Percentiles rank a stretch among this genome's conserved stretches.
Conservation (phyloP, 176 grass and related monocot species). For the Oryza australiensis region DNA sequence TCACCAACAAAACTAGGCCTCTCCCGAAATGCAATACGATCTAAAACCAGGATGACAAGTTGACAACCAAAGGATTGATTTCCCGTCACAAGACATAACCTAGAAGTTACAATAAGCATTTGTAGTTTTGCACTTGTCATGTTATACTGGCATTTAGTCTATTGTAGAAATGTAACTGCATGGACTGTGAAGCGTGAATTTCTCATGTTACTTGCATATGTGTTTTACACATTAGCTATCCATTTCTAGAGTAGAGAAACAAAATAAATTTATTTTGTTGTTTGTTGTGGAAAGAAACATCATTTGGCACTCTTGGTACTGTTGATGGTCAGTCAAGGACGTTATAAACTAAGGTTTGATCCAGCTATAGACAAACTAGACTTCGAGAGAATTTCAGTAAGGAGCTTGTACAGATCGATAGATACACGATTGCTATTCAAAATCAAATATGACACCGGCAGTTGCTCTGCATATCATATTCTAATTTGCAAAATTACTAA, state of each 20-base stretch:
- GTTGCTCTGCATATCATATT: background rate
- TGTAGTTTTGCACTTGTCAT: conserved; percentile 18
- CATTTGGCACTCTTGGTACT: background rate
- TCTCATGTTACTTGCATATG: background rate
- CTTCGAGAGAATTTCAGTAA: background rate
- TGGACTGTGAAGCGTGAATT: background rate
- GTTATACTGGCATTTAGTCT: conserved; percentile 10
- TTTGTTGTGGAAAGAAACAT: background rate
- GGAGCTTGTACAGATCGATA: background rate
- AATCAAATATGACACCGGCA: background rate
- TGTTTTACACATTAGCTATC: background rate
- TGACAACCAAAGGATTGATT: background rate
- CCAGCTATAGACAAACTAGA: background rate
- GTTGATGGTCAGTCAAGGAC: background rate
- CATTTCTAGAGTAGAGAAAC: background rate
- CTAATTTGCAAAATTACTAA: background rate
- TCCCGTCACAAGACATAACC: background rate
- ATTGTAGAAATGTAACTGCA: conserved; percentile 34
- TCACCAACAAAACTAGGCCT: background rate
- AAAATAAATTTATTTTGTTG: background rate
- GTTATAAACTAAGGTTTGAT: background rate
- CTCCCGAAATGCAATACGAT: background rate
- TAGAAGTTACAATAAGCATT: background rate
- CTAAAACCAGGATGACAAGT: background rate
- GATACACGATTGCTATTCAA: background rate